Percentiles rank a stretch among this genome's conserved stretches.
phyloP scores from a whole-genome alignment of 305 asterid genomes.

The Plantago rigida region DNA sequence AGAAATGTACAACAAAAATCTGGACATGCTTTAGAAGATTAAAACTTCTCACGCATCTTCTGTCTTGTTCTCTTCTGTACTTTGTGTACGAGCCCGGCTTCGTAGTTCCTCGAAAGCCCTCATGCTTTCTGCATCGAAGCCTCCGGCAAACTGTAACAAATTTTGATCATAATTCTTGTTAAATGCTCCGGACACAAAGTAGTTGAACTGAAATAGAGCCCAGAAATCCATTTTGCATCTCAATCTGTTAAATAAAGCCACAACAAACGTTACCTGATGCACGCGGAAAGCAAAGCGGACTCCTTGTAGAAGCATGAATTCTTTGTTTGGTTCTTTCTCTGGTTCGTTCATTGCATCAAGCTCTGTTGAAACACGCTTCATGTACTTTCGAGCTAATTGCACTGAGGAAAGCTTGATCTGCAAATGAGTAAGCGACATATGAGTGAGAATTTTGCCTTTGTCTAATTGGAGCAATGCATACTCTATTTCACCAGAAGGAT shows the following conservation, averaged over 20 bases:
- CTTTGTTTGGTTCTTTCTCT: constrained; percentile 92
- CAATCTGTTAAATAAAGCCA: not conserved
- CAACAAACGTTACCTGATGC: constrained; percentile 60
- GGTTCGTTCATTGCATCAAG: constrained; percentile 75
- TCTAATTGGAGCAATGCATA: too few species aligned
- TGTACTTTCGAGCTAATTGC: constrained; percentile 79
- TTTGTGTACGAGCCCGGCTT: constrained; percentile 52
- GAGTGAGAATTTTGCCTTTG: not conserved
- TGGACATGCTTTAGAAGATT: not conserved
- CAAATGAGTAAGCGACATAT: constrained; percentile 15
- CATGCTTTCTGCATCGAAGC: constrained; percentile 99
- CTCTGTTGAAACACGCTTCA: constrained; percentile 88
- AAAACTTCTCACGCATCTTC: constrained; percentile 34
- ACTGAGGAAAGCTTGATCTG: constrained; percentile 97
- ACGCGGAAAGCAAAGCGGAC: constrained; percentile 97
- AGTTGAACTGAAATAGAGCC: not conserved
- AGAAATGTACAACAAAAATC: constrained; percentile 33
- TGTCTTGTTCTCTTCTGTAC: constrained; percentile 39
- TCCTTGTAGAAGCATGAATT: constrained; percentile 81
- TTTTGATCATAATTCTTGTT: not conserved
- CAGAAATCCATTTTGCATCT: not conserved
- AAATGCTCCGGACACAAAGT: too few species aligned
- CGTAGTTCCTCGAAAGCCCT: constrained; percentile 95
- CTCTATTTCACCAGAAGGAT: too few species aligned
- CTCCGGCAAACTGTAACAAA: constrained; percentile 84